Base-by-base conservation (phyloP, 2,329 filamentous ascomycete species). In the Domatiomyces globalis region DNA sequence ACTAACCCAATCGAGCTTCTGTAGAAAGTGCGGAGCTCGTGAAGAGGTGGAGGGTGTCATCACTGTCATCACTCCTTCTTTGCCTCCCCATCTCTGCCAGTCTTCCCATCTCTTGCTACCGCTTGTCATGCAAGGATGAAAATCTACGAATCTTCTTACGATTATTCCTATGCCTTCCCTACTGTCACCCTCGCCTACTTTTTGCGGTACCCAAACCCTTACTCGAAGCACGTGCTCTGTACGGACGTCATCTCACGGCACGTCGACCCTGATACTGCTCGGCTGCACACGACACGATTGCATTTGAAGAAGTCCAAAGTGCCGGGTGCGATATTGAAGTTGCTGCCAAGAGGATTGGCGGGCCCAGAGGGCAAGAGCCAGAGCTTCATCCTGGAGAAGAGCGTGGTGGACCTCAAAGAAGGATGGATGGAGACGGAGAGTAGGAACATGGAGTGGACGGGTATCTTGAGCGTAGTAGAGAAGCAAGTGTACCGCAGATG, bases 111-210 rank as follows among this genome's bases (percentile, higher is more conserved):
- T n/a, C 10, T 39, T 15, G 10, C 33, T 10, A 39, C 2, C 33
- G 33, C 33, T 39, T 10, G 33, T 39, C 5, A 53, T 43, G 51
- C 39, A 50, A 73, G 61, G 50, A 74, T 75, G 70, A 75, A 75
- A 62, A 72, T 75, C 64, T 74, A 73, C 60, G 72, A 75, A 60
- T 72, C 68, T 59, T 71, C 70, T 59, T 80, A 78, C 66, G 76
- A 71, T 60, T 82, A 82, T 69, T 73, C 78, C 63, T 82, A 83
- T 65, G 74, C 77, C 58, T 82, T 83, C 66, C 73, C 78, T 54
- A 78, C 79, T 61, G 80, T 83, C 51, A 78, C 79, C 47, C 73
- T 83, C 54, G 80, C 80, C 65, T 83, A 82, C 69, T 83, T 82
- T 67, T 75, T 83, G 50, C 80, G 80, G 60, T 83, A 83, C 61